Evolutionary conservation across 257 asterid species (phyloP).

Genomic region (Echites panduratus): DNA sequence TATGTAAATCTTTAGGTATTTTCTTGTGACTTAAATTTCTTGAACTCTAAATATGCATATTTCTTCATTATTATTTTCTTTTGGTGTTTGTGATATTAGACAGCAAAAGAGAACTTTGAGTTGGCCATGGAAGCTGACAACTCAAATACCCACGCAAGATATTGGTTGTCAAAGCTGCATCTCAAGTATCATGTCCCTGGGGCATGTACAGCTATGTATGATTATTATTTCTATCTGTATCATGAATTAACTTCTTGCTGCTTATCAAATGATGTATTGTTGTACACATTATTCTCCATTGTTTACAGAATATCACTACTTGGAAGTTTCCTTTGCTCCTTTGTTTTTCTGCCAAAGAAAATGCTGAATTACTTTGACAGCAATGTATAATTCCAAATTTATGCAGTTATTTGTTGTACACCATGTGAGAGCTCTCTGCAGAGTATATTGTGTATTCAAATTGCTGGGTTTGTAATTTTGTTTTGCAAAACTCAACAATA

Average conservation of each 20-base stretch:
- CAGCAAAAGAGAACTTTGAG: conserved; percentile 85
- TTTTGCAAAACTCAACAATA: neutral
- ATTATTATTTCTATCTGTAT: conserved; percentile 3
- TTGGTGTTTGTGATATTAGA: conserved; percentile 38
- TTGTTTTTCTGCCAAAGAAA: neutral
- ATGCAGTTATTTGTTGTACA: neutral
- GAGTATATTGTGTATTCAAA: neutral
- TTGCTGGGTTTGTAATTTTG: neutral
- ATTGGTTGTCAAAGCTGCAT: conserved; percentile 85
- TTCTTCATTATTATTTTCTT: conserved; percentile 10
- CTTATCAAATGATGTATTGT: neutral
- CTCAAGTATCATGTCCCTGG: conserved; percentile 91
- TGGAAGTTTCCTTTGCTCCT: neutral
- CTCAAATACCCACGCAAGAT: conserved; percentile 82
- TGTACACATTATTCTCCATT: neutral
- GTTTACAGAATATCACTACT: conserved; percentile 2
- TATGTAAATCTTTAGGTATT: neutral
- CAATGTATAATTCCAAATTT: neutral
- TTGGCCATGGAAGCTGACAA: conserved; percentile 93
- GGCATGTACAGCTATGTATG: conserved; percentile 81
- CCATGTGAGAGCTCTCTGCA: neutral
- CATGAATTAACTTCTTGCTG: neutral
- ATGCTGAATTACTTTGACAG: neutral
- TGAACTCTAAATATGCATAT: neutral
- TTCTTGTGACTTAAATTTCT: neutral